Evolutionary conservation across 2,329 filamentous ascomycete genomes (phyloP).

Genomic region (Colletotrichum sp.): DNA sequence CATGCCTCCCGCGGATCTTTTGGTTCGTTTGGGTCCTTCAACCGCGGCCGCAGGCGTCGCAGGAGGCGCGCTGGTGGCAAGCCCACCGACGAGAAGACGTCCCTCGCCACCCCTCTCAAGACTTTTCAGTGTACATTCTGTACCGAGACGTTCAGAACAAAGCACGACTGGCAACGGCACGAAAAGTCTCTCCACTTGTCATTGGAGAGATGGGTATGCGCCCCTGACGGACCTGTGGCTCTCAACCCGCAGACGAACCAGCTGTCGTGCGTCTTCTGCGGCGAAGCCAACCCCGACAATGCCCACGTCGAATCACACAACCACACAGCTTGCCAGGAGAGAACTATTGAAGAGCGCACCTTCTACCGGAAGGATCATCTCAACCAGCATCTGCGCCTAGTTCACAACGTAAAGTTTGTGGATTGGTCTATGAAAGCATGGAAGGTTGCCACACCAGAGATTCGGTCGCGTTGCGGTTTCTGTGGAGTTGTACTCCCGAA

Average conservation of each 20-base stretch:
- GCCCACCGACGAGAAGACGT: slow-evolving; percentile 37
- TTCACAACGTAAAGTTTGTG: slow-evolving; percentile 66
- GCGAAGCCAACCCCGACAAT: slow-evolving; percentile 57
- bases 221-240: slow-evolving; percentile 59
- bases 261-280: slow-evolving; percentile 64
- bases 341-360: slow-evolving; percentile 63
- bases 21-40: slow-evolving; percentile 53
- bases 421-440: slow-evolving; percentile 70
- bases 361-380: slow-evolving; percentile 73
- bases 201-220: slow-evolving; percentile 70
- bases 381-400: slow-evolving; percentile 68
- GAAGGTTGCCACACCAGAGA: slow-evolving; percentile 65
- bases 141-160: slow-evolving; percentile 70
- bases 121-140: slow-evolving; percentile 73
- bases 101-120: slow-evolving; percentile 51
- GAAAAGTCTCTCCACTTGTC: slow-evolving; percentile 72
- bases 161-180: slow-evolving; percentile 74
- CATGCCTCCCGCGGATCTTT: slow-evolving; percentile 63
- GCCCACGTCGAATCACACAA: slow-evolving; percentile 65
- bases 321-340: slow-evolving; percentile 69
- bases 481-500: slow-evolving; percentile 66
- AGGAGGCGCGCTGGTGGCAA: slow-evolving; percentile 49
- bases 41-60: slow-evolving; percentile 53
- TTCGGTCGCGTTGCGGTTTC: slow-evolving; percentile 70
- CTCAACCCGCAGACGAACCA: slow-evolving; percentile 65